Conservation (phyloP, 192 early-diverging fungal species). For the Rhizoclosmatium globosum region DNA sequence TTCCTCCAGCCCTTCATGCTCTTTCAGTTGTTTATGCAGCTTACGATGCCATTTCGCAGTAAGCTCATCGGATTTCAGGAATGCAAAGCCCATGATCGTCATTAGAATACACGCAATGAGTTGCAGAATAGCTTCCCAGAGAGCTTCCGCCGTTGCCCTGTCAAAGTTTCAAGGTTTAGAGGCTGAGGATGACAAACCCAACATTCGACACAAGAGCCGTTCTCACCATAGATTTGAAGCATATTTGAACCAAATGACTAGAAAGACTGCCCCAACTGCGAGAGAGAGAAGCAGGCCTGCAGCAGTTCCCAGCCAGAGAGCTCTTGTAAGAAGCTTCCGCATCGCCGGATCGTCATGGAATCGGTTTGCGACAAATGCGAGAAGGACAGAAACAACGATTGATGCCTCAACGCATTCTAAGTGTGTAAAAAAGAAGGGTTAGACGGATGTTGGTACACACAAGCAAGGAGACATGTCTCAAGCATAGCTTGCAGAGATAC, state of each 20-base stretch:
- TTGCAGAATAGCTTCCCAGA: conserved; percentile 86
- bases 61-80: conserved; percentile 73
- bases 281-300: conserved; percentile 4
- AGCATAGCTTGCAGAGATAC: no score
- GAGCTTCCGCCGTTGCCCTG: conserved; percentile 56
- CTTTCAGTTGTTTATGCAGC: conserved; percentile 38
- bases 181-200: no score
- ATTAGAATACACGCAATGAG: conserved; percentile 82
- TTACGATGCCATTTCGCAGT: conserved; percentile 79
- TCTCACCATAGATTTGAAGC: conserved; percentile 25
- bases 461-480: no score
- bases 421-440: no score
- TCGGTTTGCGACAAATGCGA: not conserved
- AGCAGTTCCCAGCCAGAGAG: conserved; percentile 13
- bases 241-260: conserved; percentile 29
- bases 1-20: not conserved
- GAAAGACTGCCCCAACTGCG: conserved; percentile 5
- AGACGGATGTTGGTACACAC: no score
- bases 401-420: conserved; percentile 30
- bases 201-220: no score
- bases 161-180: not conserved
- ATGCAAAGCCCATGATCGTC: conserved; percentile 76
- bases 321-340: not conserved
- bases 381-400: conserved; percentile 21
- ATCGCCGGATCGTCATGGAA: conserved; percentile 5